Evolutionary conservation across 2,329 filamentous ascomycete genomes (phyloP).

Genomic region (Aspergillus costaricaensis): DNA sequence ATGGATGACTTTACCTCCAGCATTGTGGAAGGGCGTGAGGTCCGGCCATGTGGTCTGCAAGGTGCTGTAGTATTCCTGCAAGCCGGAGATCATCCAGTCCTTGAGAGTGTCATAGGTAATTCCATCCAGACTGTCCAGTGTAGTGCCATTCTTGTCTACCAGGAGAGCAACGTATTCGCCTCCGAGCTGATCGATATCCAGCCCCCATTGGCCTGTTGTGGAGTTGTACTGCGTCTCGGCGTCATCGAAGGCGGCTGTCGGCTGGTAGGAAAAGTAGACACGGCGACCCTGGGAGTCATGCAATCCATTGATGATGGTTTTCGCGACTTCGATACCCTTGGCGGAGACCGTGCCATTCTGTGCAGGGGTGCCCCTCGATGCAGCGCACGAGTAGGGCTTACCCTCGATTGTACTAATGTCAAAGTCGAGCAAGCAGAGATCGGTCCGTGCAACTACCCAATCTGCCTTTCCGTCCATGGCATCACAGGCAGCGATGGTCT

Average conservation of each 20-base stretch:
- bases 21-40: conserved; percentile 51
- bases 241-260: conserved; percentile 32
- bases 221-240: conserved; percentile 31
- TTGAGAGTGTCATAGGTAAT: conserved; percentile 60
- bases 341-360: conserved; percentile 36
- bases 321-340: conserved; percentile 35
- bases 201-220: conserved; percentile 31
- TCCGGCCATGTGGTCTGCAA: conserved; percentile 59
- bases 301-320: conserved; percentile 43
- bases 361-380: conserved; percentile 27
- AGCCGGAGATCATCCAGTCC: conserved; percentile 56
- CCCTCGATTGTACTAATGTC: conserved; percentile 52
- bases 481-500: conserved; percentile 58
- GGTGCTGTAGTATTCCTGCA: conserved; percentile 52
- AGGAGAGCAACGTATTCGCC: conserved; percentile 42
- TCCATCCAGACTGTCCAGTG: conserved; percentile 46
- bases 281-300: conserved; percentile 44
- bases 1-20: conserved; percentile 60
- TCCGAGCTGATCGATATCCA: conserved; percentile 36
- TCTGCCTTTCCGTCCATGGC: conserved; percentile 57
- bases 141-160: conserved; percentile 33
- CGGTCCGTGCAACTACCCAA: conserved; percentile 54
- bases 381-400: conserved; percentile 48
- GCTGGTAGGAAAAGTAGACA: conserved; percentile 44
- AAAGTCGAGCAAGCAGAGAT: conserved; percentile 51